Conservation (phyloP, 2,329 filamentous ascomycete genomes). For the Diaporthe citrichinensis region DNA sequence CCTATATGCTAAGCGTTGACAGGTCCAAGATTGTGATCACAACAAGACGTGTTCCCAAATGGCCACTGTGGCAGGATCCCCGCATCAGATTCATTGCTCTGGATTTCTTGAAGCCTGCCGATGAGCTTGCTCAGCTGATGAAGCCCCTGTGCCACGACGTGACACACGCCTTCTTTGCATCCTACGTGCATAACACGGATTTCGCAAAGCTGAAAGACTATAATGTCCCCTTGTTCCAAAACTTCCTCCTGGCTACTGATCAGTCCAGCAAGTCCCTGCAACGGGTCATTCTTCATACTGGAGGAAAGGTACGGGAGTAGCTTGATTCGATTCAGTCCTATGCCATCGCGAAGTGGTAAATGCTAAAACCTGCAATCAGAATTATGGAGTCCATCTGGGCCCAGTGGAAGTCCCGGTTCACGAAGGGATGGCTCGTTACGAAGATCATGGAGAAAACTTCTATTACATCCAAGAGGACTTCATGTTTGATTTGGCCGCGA, state of each 20-base stretch:
- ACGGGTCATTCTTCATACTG: slow-evolving; percentile 40
- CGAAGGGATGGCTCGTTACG: slow-evolving; percentile 58
- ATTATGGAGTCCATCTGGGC: slow-evolving; percentile 64
- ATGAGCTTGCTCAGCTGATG: slow-evolving; percentile 38
- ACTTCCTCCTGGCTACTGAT: slow-evolving; percentile 39
- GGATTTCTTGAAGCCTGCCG: slow-evolving; percentile 41
- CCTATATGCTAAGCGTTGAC: background rate
- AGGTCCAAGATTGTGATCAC: slow-evolving; percentile 41
- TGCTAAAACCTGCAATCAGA: slow-evolving; percentile 55
- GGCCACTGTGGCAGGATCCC: slow-evolving; percentile 40
- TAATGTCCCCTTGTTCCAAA: slow-evolving; percentile 40
- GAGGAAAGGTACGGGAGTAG: slow-evolving; percentile 35
- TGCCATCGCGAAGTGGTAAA: background rate
- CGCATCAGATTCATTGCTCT: slow-evolving; percentile 38
- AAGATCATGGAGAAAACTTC: slow-evolving; percentile 58
- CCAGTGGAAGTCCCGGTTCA: slow-evolving; percentile 57
- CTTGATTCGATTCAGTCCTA: no score
- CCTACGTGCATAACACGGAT: slow-evolving; percentile 39
- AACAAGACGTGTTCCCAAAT: slow-evolving; percentile 34
- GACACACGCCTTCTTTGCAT: slow-evolving; percentile 42
- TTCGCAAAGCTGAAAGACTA: slow-evolving; percentile 36
- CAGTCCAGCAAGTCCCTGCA: slow-evolving; percentile 27
- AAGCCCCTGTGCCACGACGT: slow-evolving; percentile 31
- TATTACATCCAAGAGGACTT: slow-evolving; percentile 62
- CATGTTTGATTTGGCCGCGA: slow-evolving; percentile 45